Percentiles rank a stretch among this genome's conserved stretches.
Evolutionary conservation across 441 rosid species (phyloP).

Genomic region (Jatropha multifida): DNA sequence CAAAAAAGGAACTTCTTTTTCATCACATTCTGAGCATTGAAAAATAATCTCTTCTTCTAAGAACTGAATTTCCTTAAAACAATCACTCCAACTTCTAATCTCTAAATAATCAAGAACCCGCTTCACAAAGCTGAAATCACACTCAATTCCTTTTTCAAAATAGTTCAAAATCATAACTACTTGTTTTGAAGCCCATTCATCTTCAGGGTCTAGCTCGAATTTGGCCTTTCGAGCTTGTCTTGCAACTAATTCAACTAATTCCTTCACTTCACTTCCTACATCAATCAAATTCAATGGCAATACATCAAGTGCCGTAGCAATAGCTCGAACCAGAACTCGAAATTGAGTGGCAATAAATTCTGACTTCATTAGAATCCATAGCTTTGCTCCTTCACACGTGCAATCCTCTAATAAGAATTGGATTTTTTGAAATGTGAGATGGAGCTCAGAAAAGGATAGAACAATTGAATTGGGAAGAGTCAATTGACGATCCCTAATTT

Average conservation of each 20-base stretch:
- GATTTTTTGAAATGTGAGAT: slow-evolving; percentile 60
- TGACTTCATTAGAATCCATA: slow-evolving; percentile 61
- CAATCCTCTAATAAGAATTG: slow-evolving; percentile 68
- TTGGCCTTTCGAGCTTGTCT: slow-evolving; percentile 54
- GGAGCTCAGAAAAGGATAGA: slow-evolving; percentile 65
- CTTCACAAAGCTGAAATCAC: slow-evolving; percentile 40
- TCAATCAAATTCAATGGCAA: slow-evolving; percentile 51
- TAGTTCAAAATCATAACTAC: slow-evolving; percentile 34
- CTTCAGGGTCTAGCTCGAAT: slow-evolving; percentile 41
- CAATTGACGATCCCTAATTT: slow-evolving; percentile 33
- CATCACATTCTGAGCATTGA: slow-evolving; percentile 34
- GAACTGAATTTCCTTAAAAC: slow-evolving; percentile 55
- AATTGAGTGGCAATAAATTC: slow-evolving; percentile 48
- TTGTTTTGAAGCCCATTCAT: slow-evolving; percentile 42
- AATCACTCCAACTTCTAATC: slow-evolving; percentile 58
- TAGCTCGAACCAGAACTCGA: slow-evolving; percentile 39
- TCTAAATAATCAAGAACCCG: slow-evolving; percentile 52
- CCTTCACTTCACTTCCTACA: slow-evolving; percentile 59
- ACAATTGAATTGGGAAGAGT: slow-evolving; percentile 33
- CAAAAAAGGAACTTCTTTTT: slow-evolving; percentile 43
- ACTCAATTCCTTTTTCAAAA: slow-evolving; percentile 56
- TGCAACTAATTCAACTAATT: slow-evolving; percentile 55
- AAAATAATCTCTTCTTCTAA: slow-evolving; percentile 45
- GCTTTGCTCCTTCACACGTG: slow-evolving; percentile 56
- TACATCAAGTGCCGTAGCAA: slow-evolving; percentile 56